These are phyloP conservation scores for Fusarium subtropicale DNA, from an alignment of 2,329 filamentous ascomycete genomes.

Conservation along the genomic window DNA sequence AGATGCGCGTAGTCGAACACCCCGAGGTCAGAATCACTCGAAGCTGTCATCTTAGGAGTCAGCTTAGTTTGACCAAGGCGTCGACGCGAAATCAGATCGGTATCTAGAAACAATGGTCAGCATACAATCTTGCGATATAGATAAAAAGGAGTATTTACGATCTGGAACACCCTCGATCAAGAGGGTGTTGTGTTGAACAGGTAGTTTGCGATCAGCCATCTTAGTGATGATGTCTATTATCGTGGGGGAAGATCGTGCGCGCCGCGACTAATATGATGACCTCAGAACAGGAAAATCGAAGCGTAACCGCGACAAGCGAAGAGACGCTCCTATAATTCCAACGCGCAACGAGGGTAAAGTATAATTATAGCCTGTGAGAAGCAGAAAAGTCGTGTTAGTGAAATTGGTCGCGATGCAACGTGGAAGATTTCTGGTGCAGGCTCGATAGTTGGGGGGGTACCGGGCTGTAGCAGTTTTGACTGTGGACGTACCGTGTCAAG, in stretches of 20 bases:
- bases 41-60: slow-evolving; percentile 80
- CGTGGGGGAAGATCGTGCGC: slow-evolving; percentile 36
- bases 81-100: slow-evolving; percentile 82
- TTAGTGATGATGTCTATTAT: slow-evolving; percentile 54
- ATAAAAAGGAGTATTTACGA: slow-evolving; percentile 59
- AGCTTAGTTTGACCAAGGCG: slow-evolving; percentile 94
- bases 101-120: slow-evolving; percentile 62
- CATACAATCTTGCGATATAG: slow-evolving; percentile 26
- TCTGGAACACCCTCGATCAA: slow-evolving; percentile 72
- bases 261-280: slow-evolving; percentile 37
- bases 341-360: slow-evolving; percentile 33
- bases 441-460: slow-evolving; percentile 30
- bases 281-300: slow-evolving; percentile 33
- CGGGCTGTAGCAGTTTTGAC: slow-evolving; percentile 27
- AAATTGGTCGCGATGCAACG: slow-evolving; percentile 21
- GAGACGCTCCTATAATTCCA: slow-evolving; percentile 1
- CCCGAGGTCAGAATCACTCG: slow-evolving; percentile 81
- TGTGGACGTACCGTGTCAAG: slow-evolving; percentile 46
- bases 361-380: slow-evolving; percentile 19
- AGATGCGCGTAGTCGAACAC: slow-evolving; percentile 97
- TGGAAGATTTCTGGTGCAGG: slow-evolving; percentile 18
- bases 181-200: slow-evolving; percentile 72
- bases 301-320: slow-evolving; percentile 27
- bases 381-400: slow-evolving; percentile 35
- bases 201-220: slow-evolving; percentile 64